Percentiles rank a stretch among this genome's conserved stretches.
phyloP scores from a whole-genome alignment of 495 filamentous ascomycete species.

The Neurospora hispaniola region DNA sequence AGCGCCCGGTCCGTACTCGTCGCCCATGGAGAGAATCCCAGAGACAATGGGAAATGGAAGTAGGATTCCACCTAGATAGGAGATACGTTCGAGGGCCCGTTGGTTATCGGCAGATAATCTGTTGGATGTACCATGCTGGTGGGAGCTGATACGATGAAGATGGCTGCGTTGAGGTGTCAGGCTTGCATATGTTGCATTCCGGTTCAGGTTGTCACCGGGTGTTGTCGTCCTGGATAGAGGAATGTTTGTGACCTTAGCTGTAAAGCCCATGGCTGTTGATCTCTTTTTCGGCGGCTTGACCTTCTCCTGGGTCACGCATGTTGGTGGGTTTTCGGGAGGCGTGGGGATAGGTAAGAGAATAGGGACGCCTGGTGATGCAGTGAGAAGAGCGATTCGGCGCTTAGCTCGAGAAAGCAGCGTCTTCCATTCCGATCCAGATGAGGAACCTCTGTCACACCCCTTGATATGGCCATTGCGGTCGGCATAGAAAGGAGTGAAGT shows the following conservation, averaged over 20 bases:
- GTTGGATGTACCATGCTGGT: not conserved
- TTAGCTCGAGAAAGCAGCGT: slow-evolving; percentile 18
- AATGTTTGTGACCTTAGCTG: not conserved
- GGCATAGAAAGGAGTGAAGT: not conserved
- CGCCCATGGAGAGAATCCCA: slow-evolving; percentile 32
- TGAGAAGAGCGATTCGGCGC: slow-evolving; percentile 14
- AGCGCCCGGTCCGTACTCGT: slow-evolving; percentile 24
- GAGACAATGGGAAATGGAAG: slow-evolving; percentile 32
- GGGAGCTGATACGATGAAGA: not conserved
- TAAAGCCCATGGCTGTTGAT: not conserved
- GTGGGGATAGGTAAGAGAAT: not conserved
- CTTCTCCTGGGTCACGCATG: not conserved
- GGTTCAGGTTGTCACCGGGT: not conserved
- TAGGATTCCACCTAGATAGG: slow-evolving; percentile 32
- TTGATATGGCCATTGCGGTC: not conserved
- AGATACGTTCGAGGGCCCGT: slow-evolving; percentile 29
- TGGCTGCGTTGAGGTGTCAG: not conserved
- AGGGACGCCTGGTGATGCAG: not conserved
- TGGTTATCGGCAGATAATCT: slow-evolving; percentile 19
- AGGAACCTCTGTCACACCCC: not conserved
- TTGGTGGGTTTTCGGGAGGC: not conserved
- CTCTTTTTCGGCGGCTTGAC: not conserved
- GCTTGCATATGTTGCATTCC: not conserved
- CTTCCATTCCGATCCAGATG: slow-evolving; percentile 14
- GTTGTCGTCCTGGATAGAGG: not conserved